Conservation (phyloP, 352 stramenopile genomes). For the Blastocystis sp. region DNA sequence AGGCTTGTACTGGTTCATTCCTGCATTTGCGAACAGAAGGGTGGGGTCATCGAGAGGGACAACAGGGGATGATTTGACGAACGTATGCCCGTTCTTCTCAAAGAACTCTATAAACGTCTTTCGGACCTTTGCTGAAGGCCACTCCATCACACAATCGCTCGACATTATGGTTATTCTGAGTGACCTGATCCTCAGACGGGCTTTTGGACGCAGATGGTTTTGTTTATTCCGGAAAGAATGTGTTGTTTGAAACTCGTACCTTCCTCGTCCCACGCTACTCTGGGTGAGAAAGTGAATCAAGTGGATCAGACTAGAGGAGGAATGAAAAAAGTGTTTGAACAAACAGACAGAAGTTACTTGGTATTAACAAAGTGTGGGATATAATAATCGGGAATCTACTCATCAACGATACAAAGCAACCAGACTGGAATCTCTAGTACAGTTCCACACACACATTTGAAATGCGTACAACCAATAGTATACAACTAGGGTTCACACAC, state of each 20-base stretch:
- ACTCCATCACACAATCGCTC: conserved; percentile 67
- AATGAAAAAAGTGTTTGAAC: not conserved
- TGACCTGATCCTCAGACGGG: not conserved
- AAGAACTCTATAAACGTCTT: conserved; percentile 96
- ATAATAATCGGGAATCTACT: conserved; percentile 53
- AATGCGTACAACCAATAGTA: conserved; percentile 50
- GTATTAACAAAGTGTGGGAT: conserved; percentile 19
- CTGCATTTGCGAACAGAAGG: conserved; percentile 96
- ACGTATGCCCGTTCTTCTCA: conserved; percentile 82
- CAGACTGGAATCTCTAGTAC: conserved; percentile 25
- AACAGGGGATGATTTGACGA: conserved; percentile 88
- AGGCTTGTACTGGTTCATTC: conserved; percentile 99
- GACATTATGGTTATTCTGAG: conserved; percentile 2
- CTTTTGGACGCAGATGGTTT: not conserved
- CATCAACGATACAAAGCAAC: not conserved
- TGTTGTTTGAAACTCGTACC: not conserved
- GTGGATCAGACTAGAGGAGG: too few species aligned
- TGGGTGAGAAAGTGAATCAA: not conserved
- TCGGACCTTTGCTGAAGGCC: conserved; percentile 87
- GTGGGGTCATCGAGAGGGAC: conserved; percentile 94
- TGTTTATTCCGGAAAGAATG: not conserved
- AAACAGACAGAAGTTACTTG: not conserved
- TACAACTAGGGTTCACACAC: conserved; percentile 21
- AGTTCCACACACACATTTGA: conserved; percentile 25
- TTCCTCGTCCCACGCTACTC: not conserved